phyloP scores from a whole-genome alignment of 2,329 filamentous ascomycete genomes.

The Emergomyces africanus region DNA sequence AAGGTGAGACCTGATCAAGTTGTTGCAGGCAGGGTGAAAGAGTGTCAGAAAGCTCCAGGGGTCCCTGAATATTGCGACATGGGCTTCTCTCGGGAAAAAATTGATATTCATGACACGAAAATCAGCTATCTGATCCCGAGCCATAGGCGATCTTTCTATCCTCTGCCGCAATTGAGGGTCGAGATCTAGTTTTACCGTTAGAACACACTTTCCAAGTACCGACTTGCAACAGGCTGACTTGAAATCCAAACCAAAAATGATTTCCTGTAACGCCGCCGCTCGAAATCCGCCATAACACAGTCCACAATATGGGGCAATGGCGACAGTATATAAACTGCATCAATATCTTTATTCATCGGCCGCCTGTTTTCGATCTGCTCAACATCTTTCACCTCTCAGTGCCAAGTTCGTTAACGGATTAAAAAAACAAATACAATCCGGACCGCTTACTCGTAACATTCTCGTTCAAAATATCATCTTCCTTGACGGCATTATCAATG shows the following conservation, averaged over 20 bases:
- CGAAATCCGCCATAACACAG: slow-evolving; percentile 85
- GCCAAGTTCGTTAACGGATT: slow-evolving; percentile 1
- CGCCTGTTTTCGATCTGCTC: slow-evolving; percentile 84
- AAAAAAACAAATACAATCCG: slow-evolving; percentile 9
- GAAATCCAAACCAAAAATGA: slow-evolving; percentile 78
- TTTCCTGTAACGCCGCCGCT: slow-evolving; percentile 66
- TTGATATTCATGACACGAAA: slow-evolving; percentile 77
- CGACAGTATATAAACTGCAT: slow-evolving; percentile 85
- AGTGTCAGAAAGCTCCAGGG: slow-evolving; percentile 91
- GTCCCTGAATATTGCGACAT: slow-evolving; percentile 81
- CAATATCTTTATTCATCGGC: slow-evolving; percentile 74
- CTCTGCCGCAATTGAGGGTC: slow-evolving; percentile 57
- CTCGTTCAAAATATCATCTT: slow-evolving; percentile 94
- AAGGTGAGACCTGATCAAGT: slow-evolving; percentile 70
- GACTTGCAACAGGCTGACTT: slow-evolving; percentile 28
- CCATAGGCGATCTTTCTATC: slow-evolving; percentile 57
- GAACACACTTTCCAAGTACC: neutral
- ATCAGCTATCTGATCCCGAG: slow-evolving; percentile 61
- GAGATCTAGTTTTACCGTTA: slow-evolving; percentile 39
- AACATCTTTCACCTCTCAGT: slow-evolving; percentile 51
- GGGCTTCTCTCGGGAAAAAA: slow-evolving; percentile 82
- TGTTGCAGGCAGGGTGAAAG: slow-evolving; percentile 82
- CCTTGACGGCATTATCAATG: slow-evolving; percentile 78
- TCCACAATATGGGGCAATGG: slow-evolving; percentile 82
- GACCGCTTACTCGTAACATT: slow-evolving; percentile 73